Percentiles rank a stretch among this genome's conserved stretches.
Evolutionary conservation across 225 moss, liverwort and hornwort species (phyloP).

Genomic region (Sphagnum contortum): DNA sequence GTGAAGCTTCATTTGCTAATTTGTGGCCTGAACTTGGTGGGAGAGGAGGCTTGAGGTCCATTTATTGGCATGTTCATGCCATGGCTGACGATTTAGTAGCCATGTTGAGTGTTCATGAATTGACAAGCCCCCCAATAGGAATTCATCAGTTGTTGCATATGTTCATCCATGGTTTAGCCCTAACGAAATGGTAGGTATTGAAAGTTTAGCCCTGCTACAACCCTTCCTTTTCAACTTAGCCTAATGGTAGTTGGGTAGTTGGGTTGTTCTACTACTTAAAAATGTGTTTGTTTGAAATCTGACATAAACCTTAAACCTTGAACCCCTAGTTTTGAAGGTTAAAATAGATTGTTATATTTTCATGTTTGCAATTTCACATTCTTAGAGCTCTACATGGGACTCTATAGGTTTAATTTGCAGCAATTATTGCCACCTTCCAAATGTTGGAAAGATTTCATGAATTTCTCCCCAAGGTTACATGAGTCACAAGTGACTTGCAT

Average conservation of each 20-base stretch:
- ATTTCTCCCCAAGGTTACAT: neutral
- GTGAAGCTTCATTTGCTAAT: neutral
- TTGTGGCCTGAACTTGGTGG: slow-evolving; percentile 7
- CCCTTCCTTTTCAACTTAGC: too few species aligned
- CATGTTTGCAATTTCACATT: too few species aligned
- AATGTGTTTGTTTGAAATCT: too few species aligned
- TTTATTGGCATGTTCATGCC: neutral
- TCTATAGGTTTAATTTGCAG: slow-evolving; percentile 1
- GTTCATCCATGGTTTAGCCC: neutral
- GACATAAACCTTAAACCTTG: too few species aligned
- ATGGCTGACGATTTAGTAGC: slow-evolving; percentile 6
- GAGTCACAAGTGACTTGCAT: too few species aligned
- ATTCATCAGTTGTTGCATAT: too few species aligned
- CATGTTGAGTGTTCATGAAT: slow-evolving; percentile 1
- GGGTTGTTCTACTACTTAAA: too few species aligned
- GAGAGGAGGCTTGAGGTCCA: slow-evolving; percentile 2
- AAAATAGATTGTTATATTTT: too few species aligned
- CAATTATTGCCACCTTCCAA: slow-evolving; percentile 1
- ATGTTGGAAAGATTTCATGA: neutral
- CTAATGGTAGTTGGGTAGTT: too few species aligned
- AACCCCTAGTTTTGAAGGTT: too few species aligned
- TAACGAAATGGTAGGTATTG: neutral
- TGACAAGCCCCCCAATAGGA: neutral
- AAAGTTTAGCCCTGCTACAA: too few species aligned
- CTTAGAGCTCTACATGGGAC: neutral